phyloP scores from a whole-genome alignment of 495 filamentous ascomycete species.

The Bathelium albidoporum region DNA sequence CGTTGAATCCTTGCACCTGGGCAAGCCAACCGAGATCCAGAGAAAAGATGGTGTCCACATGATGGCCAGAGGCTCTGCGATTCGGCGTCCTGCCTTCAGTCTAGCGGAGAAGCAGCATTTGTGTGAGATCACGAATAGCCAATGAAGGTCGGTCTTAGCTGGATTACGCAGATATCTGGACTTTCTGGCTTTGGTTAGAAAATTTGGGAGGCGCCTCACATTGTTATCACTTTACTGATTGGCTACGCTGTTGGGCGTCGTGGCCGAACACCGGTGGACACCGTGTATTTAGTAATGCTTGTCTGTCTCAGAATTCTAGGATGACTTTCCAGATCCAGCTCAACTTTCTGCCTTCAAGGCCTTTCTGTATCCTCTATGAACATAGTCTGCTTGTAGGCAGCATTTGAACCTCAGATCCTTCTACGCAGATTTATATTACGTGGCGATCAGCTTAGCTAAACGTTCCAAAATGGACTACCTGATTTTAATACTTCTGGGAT shows the following conservation, averaged over 20 bases:
- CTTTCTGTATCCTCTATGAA: neutral
- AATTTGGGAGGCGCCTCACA: neutral
- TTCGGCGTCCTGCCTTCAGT: neutral
- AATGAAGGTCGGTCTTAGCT: neutral
- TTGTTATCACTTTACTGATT: no score
- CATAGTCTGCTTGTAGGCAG: neutral
- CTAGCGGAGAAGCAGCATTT: neutral
- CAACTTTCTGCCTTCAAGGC: neutral
- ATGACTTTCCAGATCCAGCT: neutral
- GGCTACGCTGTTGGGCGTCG: no score
- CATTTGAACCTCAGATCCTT: neutral
- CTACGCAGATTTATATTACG: neutral
- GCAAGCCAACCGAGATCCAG: neutral
- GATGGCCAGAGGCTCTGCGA: neutral
- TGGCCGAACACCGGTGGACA: neutral
- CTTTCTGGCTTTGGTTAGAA: neutral
- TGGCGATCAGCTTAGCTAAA: neutral
- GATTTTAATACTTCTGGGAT: neutral
- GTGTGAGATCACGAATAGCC: neutral
- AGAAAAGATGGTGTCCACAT: neutral
- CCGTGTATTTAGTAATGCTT: neutral
- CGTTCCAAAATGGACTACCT: neutral
- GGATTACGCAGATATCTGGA: neutral
- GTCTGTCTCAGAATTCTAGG: neutral
- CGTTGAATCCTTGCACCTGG: neutral